These are phyloP conservation scores for Boletus rubescentipes DNA, from an alignment of 768 basidiomycete genomes.

Conservation along the genomic window DNA sequence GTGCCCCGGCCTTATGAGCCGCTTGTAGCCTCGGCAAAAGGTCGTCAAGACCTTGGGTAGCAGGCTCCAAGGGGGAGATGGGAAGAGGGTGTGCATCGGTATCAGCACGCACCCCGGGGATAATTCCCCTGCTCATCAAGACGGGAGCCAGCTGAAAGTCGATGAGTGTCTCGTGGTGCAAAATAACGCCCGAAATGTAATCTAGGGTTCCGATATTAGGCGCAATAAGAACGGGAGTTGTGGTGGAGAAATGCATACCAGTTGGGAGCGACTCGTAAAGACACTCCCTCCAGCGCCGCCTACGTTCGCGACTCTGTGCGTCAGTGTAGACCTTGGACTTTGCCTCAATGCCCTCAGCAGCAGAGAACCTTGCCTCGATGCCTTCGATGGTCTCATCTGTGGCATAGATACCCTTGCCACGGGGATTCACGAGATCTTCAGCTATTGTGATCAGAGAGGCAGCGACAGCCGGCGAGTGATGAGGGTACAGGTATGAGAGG, in stretches of 20 bases:
- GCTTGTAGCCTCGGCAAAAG: constrained; percentile 43
- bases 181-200: constrained; percentile 51
- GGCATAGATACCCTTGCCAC: constrained; percentile 53
- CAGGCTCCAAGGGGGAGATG: constrained; percentile 43
- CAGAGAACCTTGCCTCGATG: constrained; percentile 40
- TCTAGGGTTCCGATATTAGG: constrained; percentile 28
- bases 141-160: constrained; percentile 49
- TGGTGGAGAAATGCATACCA: constrained; percentile 27
- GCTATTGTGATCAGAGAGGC: constrained; percentile 45
- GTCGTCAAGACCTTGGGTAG: constrained; percentile 50
- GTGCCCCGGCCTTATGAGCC: constrained; percentile 43
- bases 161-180: constrained; percentile 48
- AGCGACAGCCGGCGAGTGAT: constrained; percentile 42
- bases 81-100: constrained; percentile 48
- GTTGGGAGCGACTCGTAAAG: constrained; percentile 43
- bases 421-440: constrained; percentile 44
- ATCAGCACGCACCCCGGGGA: constrained; percentile 51
- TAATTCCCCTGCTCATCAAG: constrained; percentile 45
- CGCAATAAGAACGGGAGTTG: not conserved
- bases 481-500: constrained; percentile 37
- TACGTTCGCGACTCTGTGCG: constrained; percentile 38
- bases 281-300: constrained; percentile 44
- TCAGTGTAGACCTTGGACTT: constrained; percentile 29
- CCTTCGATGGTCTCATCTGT: constrained; percentile 51
- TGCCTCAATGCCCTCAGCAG: constrained; percentile 30